Evolutionary conservation across 306 rosid species (phyloP).

Genomic region (Betula pendula): DNA sequence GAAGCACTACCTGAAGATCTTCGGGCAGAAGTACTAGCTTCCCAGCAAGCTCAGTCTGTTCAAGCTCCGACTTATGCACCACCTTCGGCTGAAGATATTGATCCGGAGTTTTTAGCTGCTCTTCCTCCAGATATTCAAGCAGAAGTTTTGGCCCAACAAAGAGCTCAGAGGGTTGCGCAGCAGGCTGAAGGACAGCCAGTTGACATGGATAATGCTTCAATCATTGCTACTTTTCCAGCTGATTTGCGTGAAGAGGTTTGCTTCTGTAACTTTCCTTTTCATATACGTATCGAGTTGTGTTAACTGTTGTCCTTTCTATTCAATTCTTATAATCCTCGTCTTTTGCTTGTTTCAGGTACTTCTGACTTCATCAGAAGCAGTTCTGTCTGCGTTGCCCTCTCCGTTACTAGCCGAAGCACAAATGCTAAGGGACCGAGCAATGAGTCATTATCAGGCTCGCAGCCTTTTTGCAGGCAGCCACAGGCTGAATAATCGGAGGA

Average conservation of each 20-base stretch:
- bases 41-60: slow-evolving; percentile 94
- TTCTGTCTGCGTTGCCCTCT: slow-evolving; percentile 91
- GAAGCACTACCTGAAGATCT: slow-evolving; percentile 97
- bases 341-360: slow-evolving; percentile 64
- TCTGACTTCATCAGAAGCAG: slow-evolving; percentile 95
- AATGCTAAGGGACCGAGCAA: slow-evolving; percentile 91
- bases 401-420: slow-evolving; percentile 96
- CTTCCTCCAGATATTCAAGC: slow-evolving; percentile 99
- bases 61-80: slow-evolving; percentile 87
- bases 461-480: slow-evolving; percentile 80
- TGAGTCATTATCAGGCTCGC: slow-evolving; percentile 98
- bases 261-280: slow-evolving; percentile 24
- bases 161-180: slow-evolving; percentile 88
- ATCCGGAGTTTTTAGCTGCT: slow-evolving; percentile 98
- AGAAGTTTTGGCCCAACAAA: slow-evolving; percentile 96
- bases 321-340: slow-evolving; percentile 22
- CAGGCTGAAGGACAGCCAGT: slow-evolving; percentile 99
- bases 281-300: slow-evolving; percentile 13
- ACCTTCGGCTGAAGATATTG: slow-evolving; percentile 91
- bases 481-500: slow-evolving; percentile 79
- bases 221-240: slow-evolving; percentile 98
- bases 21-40: slow-evolving; percentile 93
- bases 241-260: slow-evolving; percentile 98
- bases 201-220: slow-evolving; percentile 98
- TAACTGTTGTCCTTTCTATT: slow-evolving; percentile 19